Evolutionary conservation across 2,329 filamentous ascomycete species (phyloP).

Genomic region (Fusarium sambucinum): DNA sequence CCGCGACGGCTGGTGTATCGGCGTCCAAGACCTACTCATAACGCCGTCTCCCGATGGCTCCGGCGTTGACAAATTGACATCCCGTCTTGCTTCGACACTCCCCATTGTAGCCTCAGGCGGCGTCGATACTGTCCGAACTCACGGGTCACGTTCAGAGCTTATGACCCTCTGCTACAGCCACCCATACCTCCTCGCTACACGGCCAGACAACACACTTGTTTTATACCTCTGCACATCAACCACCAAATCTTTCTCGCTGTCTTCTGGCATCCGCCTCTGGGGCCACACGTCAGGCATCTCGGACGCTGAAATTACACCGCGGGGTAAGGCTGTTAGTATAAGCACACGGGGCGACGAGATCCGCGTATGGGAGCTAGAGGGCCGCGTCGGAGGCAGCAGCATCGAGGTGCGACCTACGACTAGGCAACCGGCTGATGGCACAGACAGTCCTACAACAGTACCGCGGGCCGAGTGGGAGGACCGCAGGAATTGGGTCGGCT

Average conservation of each 20-base stretch:
- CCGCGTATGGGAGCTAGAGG: constrained; percentile 91
- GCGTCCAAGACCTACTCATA: constrained; percentile 89
- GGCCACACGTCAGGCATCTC: constrained; percentile 92
- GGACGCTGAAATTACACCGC: constrained; percentile 83
- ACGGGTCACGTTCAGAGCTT: constrained; percentile 50
- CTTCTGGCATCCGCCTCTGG: constrained; percentile 82
- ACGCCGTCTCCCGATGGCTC: constrained; percentile 44
- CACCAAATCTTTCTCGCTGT: constrained; percentile 73
- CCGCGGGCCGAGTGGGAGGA: constrained; percentile 57
- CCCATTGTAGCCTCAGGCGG: constrained; percentile 47
- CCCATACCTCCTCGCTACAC: constrained; percentile 85
- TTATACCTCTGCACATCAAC: constrained; percentile 85
- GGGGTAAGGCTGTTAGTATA: constrained; percentile 91
- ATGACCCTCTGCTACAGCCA: constrained; percentile 78
- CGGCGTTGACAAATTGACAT: constrained; percentile 52
- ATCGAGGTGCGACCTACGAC: constrained; percentile 62
- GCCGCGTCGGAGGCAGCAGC: constrained; percentile 68
- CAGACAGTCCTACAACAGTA: constrained; percentile 25
- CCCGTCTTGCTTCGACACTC: constrained; percentile 54
- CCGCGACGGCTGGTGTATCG: constrained; percentile 85
- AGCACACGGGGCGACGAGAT: constrained; percentile 82
- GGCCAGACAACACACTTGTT: constrained; percentile 89
- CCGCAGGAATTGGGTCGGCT: constrained; percentile 78
- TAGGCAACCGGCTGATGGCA: constrained; percentile 46
- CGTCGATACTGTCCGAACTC: constrained; percentile 11